Evolutionary conservation across 257 asterid species (phyloP), one percentile per base, ranked within the genome.

Genomic region (Lavandula angustifolia): DNA sequence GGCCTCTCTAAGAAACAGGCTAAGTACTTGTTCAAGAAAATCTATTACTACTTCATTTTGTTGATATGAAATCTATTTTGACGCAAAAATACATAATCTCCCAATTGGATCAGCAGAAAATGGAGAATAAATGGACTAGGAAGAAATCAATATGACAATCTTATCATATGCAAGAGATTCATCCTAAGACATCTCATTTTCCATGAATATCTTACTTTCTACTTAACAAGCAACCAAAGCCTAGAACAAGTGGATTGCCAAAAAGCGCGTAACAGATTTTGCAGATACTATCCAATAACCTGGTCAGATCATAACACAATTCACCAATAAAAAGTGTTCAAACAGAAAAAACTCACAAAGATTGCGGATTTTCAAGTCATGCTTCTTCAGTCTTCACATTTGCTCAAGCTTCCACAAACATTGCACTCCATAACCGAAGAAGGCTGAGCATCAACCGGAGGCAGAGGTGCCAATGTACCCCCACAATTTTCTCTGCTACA

Each of bases 401-500:
- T 78, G 74, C 74, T 82, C 83, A 92, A 59, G 79, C 70, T 74
- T 54, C 97, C 91, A 59, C 97, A 92, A 66, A 85, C 89, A 79
- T 85, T 87, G 75, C 99, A 92, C 82, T 89, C 99, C 94, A 89
- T 82, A 51, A 80, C 69, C 1, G 67, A 40, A 7, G 95, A 72
- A 3, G 78, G 64, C 12, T 67, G 63, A 16, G 79, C 66, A 73
- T 73, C 86, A 3, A 60, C 73, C 0, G 86, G 95, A 6, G 92
- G 95, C 46, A 85, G 67, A 32, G 97, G 97, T 64, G 97, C 97
- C 89, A 92, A 80, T 3, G 97, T 92, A 54, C 99, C 99, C 70
- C 95, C 76, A 63, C 99, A 92, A 40, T 82, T 74, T 8, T 89
- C 96, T 76, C 68, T 70, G 56, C 69, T 78, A 77, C 99, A 92